phyloP scores from a whole-genome alignment of 441 rosid species.

The Gossypium aridum region DNA sequence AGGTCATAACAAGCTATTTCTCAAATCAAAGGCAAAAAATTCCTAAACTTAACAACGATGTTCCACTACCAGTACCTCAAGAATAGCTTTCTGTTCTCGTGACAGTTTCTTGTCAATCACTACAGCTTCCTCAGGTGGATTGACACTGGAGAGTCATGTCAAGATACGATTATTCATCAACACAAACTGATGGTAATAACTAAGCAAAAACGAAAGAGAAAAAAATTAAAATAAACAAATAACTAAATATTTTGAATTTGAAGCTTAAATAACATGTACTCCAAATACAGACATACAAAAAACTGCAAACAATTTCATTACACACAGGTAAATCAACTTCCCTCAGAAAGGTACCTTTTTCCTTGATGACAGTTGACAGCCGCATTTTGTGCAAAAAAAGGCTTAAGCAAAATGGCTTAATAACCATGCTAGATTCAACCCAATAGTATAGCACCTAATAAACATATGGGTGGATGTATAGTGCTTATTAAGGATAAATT shows the following conservation, averaged over 20 bases:
- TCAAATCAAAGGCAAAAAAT: not conserved
- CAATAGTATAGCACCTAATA: not conserved
- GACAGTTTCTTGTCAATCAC: slow-evolving; percentile 53
- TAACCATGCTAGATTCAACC: not conserved
- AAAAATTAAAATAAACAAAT: not conserved
- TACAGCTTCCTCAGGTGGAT: slow-evolving; percentile 42
- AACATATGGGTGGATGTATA: not conserved
- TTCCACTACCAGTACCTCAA: slow-evolving; percentile 47
- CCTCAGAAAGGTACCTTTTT: not conserved
- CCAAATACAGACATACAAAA: not conserved
- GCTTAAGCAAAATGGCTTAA: not conserved
- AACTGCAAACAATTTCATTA: not conserved
- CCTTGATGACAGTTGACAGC: not conserved
- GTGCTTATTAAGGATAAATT: not conserved
- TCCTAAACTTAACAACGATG: not conserved
- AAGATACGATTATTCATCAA: slow-evolving; percentile 9
- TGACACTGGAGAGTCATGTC: slow-evolving; percentile 31
- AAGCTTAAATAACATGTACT: not conserved
- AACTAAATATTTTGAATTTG: not conserved
- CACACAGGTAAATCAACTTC: not conserved
- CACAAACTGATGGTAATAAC: not conserved
- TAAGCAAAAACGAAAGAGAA: not conserved
- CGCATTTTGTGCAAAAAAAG: not conserved
- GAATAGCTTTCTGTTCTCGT: slow-evolving; percentile 57
- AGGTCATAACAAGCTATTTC: not conserved